Evolutionary conservation across 768 basidiomycete genomes (phyloP).

Genomic region (Russula compacta): DNA sequence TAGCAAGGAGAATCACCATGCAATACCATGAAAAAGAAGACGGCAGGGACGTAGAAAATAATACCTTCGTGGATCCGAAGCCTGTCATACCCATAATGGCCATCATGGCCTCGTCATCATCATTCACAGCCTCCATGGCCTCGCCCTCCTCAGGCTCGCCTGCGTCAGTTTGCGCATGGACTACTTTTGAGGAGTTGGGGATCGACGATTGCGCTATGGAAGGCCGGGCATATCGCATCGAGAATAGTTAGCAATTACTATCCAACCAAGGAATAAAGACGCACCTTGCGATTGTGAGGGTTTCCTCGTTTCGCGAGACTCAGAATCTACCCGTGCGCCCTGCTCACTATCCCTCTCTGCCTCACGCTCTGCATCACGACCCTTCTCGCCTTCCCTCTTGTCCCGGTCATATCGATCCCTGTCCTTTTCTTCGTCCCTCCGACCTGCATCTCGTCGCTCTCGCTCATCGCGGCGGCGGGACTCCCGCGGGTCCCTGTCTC

Average conservation of each 20-base stretch:
- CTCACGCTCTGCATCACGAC: slow-evolving; percentile 29
- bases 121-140: slow-evolving; percentile 44
- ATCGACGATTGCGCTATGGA: not conserved
- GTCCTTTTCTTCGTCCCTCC: slow-evolving; percentile 20
- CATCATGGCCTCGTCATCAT: slow-evolving; percentile 77
- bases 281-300: slow-evolving; percentile 6
- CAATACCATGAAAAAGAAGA: not conserved
- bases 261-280: not conserved
- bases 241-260: not conserved
- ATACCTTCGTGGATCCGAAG: slow-evolving; percentile 85
- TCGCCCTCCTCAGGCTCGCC: slow-evolving; percentile 45
- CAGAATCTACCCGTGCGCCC: slow-evolving; percentile 27
- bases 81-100: slow-evolving; percentile 82
- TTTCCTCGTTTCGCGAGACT: slow-evolving; percentile 16
- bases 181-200: not conserved
- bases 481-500: slow-evolving; percentile 15
- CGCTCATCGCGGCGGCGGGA: slow-evolving; percentile 19
- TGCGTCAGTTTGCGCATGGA: slow-evolving; percentile 5
- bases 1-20: slow-evolving; percentile 24
- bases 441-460: slow-evolving; percentile 20
- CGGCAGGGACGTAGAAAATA: slow-evolving; percentile 5
- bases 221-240: not conserved
- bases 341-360: slow-evolving; percentile 33
- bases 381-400: slow-evolving; percentile 36
- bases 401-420: slow-evolving; percentile 17